These are phyloP conservation scores for Selenicereus undatus DNA, from an alignment of 148 eudicot species.

Conservation along the genomic window DNA sequence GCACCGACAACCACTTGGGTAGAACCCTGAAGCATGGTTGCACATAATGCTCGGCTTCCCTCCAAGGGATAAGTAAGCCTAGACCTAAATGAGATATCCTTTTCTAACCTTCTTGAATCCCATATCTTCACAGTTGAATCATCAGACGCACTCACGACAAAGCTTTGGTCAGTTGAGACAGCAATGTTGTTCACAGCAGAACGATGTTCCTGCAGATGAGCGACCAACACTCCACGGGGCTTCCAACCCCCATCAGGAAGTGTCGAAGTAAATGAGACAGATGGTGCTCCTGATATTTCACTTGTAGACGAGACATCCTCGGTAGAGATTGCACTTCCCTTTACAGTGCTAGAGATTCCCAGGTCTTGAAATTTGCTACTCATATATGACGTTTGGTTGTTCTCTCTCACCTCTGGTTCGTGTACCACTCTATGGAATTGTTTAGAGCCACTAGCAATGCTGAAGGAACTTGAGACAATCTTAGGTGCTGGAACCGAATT, in stretches of 20 bases:
- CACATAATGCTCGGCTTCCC: slow-evolving; percentile 80
- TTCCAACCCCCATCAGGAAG: slow-evolving; percentile 94
- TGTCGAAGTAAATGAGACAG: slow-evolving; percentile 53
- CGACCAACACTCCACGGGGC: slow-evolving; percentile 97
- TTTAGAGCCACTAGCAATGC: slow-evolving; percentile 62
- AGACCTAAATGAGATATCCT: slow-evolving; percentile 95
- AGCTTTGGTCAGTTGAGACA: slow-evolving; percentile 76
- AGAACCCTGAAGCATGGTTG: slow-evolving; percentile 69
- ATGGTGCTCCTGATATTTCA: slow-evolving; percentile 50
- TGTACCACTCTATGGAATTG: slow-evolving; percentile 92
- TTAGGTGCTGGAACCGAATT: slow-evolving; percentile 72
- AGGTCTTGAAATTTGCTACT: slow-evolving; percentile 67
- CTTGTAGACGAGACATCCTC: slow-evolving; percentile 47
- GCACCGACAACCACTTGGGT: slow-evolving; percentile 86
- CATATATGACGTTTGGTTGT: slow-evolving; percentile 49
- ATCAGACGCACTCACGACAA: slow-evolving; percentile 93
- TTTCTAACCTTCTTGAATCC: slow-evolving; percentile 94
- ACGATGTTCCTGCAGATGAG: slow-evolving; percentile 94
- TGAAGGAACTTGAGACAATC: slow-evolving; percentile 74
- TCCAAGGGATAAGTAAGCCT: slow-evolving; percentile 85
- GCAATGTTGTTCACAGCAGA: slow-evolving; percentile 94
- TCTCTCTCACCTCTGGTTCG: slow-evolving; percentile 78
- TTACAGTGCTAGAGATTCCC: slow-evolving; percentile 44
- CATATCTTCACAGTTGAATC: slow-evolving; percentile 97
- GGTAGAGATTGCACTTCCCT: slow-evolving; percentile 43